Percentiles rank a stretch among this genome's conserved stretches.
Evolutionary conservation across 176 grass and related monocot species (phyloP).

Genomic region (Eragrostis nindensis): DNA sequence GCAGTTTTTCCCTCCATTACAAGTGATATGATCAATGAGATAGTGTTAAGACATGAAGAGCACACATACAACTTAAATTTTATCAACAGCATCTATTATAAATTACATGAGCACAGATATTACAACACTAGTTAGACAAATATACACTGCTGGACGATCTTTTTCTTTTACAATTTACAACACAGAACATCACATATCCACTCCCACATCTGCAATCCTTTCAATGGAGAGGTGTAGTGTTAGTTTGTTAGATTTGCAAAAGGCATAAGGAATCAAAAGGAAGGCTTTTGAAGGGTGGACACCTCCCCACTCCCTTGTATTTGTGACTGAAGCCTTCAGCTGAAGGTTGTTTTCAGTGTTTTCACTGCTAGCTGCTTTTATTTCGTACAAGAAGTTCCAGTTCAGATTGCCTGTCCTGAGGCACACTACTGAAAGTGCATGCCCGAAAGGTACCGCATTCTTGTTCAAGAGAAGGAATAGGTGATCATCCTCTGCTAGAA

Average conservation of each 20-base stretch:
- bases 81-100: neutral
- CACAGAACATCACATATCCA: neutral
- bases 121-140: neutral
- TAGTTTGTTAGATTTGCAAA: constrained; percentile 41
- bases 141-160: neutral
- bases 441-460: constrained; percentile 30
- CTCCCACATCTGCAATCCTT: constrained; percentile 15
- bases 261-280: constrained; percentile 59
- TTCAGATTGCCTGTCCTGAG: constrained; percentile 42
- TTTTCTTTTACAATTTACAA: constrained; percentile 12
- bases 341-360: constrained; percentile 46
- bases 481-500: constrained; percentile 64
- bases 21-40: no score
- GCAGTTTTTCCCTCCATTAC: no score
- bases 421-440: constrained; percentile 53
- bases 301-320: no score
- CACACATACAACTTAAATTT: neutral
- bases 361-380: constrained; percentile 31
- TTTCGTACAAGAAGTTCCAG: constrained; percentile 52
- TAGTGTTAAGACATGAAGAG: no score
- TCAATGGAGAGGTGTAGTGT: constrained; percentile 33
- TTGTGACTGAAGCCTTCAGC: constrained; percentile 51
- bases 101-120: neutral
- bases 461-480: constrained; percentile 75
- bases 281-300: no score